Percentiles rank a stretch among this genome's conserved stretches.
phyloP scores from a whole-genome alignment of 768 basidiomycete genomes.

The Zangia roseola region DNA sequence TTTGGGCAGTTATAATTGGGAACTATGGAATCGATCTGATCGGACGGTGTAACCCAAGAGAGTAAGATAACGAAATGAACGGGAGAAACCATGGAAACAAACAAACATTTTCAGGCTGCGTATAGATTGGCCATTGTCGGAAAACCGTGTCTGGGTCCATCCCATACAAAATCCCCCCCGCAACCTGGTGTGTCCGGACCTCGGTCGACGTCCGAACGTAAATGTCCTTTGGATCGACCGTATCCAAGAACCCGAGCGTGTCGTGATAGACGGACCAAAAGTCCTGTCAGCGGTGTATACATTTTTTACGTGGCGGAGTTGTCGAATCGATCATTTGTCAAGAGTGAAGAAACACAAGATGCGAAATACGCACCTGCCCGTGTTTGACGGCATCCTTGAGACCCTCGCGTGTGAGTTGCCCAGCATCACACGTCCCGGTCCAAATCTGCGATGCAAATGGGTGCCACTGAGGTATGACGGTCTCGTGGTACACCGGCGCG shows the following conservation, averaged over 20 bases:
- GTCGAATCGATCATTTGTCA: no score
- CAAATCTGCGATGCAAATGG: constrained; percentile 45
- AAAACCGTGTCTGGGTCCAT: constrained; percentile 39
- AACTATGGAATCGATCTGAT: constrained; percentile 47
- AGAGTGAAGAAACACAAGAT: no score
- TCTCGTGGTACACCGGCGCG: constrained; percentile 40
- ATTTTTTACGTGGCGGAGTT: no score
- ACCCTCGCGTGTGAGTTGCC: constrained; percentile 47
- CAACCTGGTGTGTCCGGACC: constrained; percentile 48
- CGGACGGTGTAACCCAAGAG: neutral
- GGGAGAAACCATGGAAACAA: neutral
- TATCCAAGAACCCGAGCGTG: constrained; percentile 36
- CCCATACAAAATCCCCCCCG: constrained; percentile 43
- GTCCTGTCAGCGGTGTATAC: no score
- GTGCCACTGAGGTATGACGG: constrained; percentile 38
- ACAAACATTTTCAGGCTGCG: constrained; percentile 42
- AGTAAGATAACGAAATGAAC: neutral
- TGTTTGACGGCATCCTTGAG: constrained; percentile 42
- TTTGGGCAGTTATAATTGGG: constrained; percentile 45
- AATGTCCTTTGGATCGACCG: constrained; percentile 37
- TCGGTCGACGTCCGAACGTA: constrained; percentile 44
- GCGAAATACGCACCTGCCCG: constrained; percentile 30
- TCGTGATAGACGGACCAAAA: constrained; percentile 45
- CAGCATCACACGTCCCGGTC: constrained; percentile 48
- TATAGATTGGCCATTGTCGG: constrained; percentile 38